Evolutionary conservation across 2,329 filamentous ascomycete genomes (phyloP), one percentile per base, ranked within the genome.

Genomic region (Alternaria sp.): DNA sequence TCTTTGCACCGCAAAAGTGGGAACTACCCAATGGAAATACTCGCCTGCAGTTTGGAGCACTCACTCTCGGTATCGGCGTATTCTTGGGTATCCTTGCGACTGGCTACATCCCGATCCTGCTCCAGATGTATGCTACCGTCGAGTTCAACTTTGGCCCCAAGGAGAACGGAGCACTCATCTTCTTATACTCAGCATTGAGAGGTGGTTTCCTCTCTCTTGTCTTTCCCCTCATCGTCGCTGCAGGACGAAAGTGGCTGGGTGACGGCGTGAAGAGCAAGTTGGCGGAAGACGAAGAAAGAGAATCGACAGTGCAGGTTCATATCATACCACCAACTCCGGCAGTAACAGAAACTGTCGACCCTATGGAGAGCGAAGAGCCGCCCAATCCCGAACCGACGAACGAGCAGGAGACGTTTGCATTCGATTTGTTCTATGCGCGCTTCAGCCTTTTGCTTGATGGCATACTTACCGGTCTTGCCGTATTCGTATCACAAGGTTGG

Each of bases 11-110:
- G 0, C 86, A 88, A 66, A 84, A 81, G 51, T 83, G 89, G 70
- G 78, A 84, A 0, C 77, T 88, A 0, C 69, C 71, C 1, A 82
- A 84, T 53, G 90, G 90, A 1, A 80, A 79, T 2, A 69, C 85
- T 6, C 81, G 78, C 52, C 87, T 79, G 17, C 87, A 91, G 65
- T 87, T 87, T 23, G 89, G 90, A 2, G 84, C 90, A 0, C 77
- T 90, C 4, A 85, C 91, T 2, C 84, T 92, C 4, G 90, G 88
- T 19, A 79, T 83, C 0, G 90, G 90, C 1, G 88, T 91, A 3
- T 92, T 91, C 62, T 78, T 90, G 0, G 89, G 87, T 0, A 89
- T 92, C 73, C 82, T 91, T 2, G 89, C 90, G 0, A 91, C 90
- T 0, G 89, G 88, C 2, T 92, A 91, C 59, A 89, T 90, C 0